These are phyloP conservation scores for Chytridium lagenaria DNA, from an alignment of 371 early-diverging fungal species.

Conservation along the genomic window DNA sequence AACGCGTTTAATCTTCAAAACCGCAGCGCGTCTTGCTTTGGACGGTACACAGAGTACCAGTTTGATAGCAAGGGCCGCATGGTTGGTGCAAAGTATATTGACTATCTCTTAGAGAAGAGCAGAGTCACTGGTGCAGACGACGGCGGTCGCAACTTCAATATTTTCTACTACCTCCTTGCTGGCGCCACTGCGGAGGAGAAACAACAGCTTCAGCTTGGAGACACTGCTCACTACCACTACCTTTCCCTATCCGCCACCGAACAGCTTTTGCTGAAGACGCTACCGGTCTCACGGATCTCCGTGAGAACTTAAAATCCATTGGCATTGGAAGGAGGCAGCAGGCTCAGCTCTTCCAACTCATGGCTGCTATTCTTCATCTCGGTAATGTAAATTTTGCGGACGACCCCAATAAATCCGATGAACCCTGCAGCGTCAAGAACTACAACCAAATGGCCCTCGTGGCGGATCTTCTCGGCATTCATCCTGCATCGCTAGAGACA, in stretches of 20 bases:
- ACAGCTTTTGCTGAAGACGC: constrained; percentile 51
- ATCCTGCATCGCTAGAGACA: constrained; percentile 76
- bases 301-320: constrained; percentile 75
- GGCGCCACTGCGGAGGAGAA: constrained; percentile 67
- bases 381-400: constrained; percentile 88
- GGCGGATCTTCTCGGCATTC: constrained; percentile 87
- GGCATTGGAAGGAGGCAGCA: constrained; percentile 84
- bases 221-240: constrained; percentile 60
- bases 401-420: constrained; percentile 41
- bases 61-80: constrained; percentile 87
- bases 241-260: constrained; percentile 45
- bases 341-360: constrained; percentile 80
- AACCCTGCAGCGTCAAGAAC: constrained; percentile 50
- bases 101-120: constrained; percentile 81
- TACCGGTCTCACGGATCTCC: constrained; percentile 68
- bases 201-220: constrained; percentile 58
- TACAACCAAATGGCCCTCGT: constrained; percentile 60
- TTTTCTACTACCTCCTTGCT: constrained; percentile 83
- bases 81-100: constrained; percentile 81
- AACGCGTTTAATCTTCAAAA: constrained; percentile 72
- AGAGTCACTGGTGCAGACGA: constrained; percentile 48
- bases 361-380: constrained; percentile 89
- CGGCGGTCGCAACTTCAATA: constrained; percentile 87
- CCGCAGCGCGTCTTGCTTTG: constrained; percentile 77
- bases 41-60: constrained; percentile 84